Conservation (phyloP, 2,329 filamentous ascomycete species). For the Trichoderma citrinoviride region DNA sequence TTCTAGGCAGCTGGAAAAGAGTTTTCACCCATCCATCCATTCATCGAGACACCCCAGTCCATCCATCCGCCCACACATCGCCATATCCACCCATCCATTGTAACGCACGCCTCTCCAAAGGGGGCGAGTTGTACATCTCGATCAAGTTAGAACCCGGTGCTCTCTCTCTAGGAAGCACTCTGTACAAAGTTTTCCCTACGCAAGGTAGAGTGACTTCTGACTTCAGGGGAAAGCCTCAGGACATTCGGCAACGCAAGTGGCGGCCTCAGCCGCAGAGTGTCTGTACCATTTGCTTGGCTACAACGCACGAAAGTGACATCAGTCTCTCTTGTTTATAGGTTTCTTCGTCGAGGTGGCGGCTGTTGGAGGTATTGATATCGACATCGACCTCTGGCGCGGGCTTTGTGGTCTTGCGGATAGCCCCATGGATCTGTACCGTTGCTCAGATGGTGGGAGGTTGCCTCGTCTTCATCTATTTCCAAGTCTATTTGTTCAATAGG, state of each 20-base stretch:
- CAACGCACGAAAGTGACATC: neutral
- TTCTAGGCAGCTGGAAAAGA: conserved; percentile 6
- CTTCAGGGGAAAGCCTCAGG: neutral
- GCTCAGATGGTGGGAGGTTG: neutral
- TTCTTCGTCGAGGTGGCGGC: neutral
- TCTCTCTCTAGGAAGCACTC: neutral
- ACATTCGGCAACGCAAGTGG: neutral
- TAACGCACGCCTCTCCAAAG: neutral
- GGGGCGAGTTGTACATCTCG: neutral
- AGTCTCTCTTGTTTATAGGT: neutral
- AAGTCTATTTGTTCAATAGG: neutral
- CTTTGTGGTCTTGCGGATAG: neutral
- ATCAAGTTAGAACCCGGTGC: conserved; percentile 11
- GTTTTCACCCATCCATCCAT: neutral
- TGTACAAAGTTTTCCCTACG: neutral
- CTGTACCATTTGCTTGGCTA: neutral
- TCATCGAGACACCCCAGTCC: neutral
- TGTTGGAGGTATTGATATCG: neutral
- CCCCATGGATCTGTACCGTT: neutral
- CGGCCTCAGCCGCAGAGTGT: neutral
- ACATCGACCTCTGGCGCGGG: neutral
- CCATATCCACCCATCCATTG: conserved; percentile 6
- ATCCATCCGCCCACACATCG: neutral
- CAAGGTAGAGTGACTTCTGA: neutral
- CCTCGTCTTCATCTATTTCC: neutral